Base-by-base conservation (phyloP, 2,329 filamentous ascomycete genomes). In the Ophiosphaerella herpotricha region DNA sequence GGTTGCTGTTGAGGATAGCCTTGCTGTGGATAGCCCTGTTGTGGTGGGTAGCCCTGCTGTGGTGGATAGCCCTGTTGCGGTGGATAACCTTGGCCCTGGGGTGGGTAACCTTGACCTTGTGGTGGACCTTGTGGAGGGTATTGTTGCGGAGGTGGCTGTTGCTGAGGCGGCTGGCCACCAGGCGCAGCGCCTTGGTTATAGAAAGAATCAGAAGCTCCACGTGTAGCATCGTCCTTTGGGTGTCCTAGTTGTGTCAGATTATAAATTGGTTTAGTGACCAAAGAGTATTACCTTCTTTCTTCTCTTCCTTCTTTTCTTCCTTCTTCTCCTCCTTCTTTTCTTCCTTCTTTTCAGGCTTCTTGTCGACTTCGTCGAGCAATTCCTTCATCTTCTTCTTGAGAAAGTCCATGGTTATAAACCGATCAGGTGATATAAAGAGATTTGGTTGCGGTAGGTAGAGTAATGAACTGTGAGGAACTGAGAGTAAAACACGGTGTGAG, bases 341-440 rank as follows among this genome's bases (percentile, higher is more conserved):
- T 57, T 46, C 65, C 51, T 58, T 67, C 33, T 71, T 61, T 39
- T 70, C 58, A 16, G 52, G 52, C 53, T 74, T 63, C 55, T 63
- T 57, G 31, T 70, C 61, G 52, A 74, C 71, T 39, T 75, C 71
- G 45, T 75, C 71, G 48, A 76, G 64, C 53, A 77, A 66, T 54
- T 77, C 74, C 57, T 75, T 75, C 63, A 75, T 77, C 55, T 77
- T 72, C 54, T 78, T 77, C 63, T 76, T 77, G 57, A 77, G 70
- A 54, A 78, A 78, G 46, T 76, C 76, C 75, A 78, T 77, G 37
- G 7, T 48, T 44, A 41, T 23, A 23, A 39, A 11, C 18, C 39
- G 34, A 9, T 29, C 11, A 42, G 37, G 26, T 53, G 40, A 31
- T 29, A 16, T 23, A 29, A 39, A 35, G 8, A 23, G 6, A 12